Conservation (phyloP, 208 protist genomes). For the Crithidia mellificae region DNA sequence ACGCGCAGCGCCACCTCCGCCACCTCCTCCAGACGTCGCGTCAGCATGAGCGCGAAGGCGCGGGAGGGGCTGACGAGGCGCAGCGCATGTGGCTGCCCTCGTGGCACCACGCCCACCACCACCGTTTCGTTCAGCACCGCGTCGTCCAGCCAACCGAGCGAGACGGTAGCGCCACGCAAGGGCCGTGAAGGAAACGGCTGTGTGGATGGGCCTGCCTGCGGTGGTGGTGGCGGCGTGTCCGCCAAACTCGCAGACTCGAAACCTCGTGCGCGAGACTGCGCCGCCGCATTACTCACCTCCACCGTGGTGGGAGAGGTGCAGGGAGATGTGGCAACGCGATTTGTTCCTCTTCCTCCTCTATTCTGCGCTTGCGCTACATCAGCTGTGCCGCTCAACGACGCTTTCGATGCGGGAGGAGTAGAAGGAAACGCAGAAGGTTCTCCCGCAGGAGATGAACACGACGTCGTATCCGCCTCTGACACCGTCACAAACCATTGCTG, state of each 20-base stretch:
- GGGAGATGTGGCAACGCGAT: too few species aligned
- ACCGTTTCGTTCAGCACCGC: constrained; percentile 63
- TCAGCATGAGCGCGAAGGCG: constrained; percentile 39
- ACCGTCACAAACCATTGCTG: constrained; percentile 19
- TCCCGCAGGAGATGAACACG: not conserved
- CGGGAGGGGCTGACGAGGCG: constrained; percentile 49
- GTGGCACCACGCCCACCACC: constrained; percentile 52
- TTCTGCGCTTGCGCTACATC: too few species aligned
- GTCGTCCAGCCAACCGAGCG: constrained; percentile 37
- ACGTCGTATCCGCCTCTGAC: not conserved
- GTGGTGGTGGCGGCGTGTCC: too few species aligned
- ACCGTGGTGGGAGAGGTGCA: too few species aligned
- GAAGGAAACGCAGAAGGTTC: too few species aligned
- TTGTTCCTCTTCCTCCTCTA: not conserved
- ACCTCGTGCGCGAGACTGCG: too few species aligned
- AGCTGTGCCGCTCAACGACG: too few species aligned
- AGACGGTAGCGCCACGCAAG: not conserved
- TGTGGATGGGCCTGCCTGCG: too few species aligned
- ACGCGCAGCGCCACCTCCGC: constrained; percentile 16
- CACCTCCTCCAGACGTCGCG: constrained; percentile 32
- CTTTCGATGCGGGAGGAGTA: too few species aligned
- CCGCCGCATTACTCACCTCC: too few species aligned
- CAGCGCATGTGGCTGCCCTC: constrained; percentile 48
- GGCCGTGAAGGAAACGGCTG: too few species aligned
- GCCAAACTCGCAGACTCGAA: too few species aligned